Evolutionary conservation across 2,329 filamentous ascomycete species (phyloP).

Genomic region (Plectosphaerella plurivora): DNA sequence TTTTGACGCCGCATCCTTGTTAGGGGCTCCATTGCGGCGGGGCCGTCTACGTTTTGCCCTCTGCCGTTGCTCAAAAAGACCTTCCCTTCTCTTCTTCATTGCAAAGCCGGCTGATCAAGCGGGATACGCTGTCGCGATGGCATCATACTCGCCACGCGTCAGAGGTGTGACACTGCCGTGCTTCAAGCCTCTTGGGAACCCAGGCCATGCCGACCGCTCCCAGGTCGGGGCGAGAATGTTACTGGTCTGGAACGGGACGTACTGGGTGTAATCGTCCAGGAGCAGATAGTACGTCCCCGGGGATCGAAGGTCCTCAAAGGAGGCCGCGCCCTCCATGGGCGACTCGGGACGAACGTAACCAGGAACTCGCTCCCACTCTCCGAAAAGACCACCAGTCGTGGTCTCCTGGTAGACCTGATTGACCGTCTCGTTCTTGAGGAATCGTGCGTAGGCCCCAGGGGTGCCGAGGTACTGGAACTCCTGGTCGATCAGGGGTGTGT

Average conservation of each 20-base stretch:
- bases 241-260: slow-evolving; percentile 37
- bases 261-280: slow-evolving; percentile 38
- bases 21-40: no score
- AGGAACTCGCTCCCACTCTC: slow-evolving; percentile 37
- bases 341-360: slow-evolving; percentile 25
- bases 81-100: no score
- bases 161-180: slow-evolving; percentile 43
- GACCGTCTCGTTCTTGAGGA: slow-evolving; percentile 45
- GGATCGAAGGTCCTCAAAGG: slow-evolving; percentile 29
- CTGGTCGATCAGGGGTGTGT: slow-evolving; percentile 43
- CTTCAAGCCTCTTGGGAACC: slow-evolving; percentile 38
- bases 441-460: slow-evolving; percentile 35
- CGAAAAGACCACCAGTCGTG: slow-evolving; percentile 39
- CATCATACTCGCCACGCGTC: slow-evolving; percentile 34
- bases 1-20: no score
- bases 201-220: slow-evolving; percentile 27
- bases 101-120: no score
- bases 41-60: no score
- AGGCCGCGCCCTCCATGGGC: slow-evolving; percentile 30
- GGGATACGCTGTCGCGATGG: slow-evolving; percentile 5
- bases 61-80: no score
- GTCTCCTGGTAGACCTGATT: slow-evolving; percentile 44
- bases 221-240: slow-evolving; percentile 32
- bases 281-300: slow-evolving; percentile 32
- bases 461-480: slow-evolving; percentile 39